Conservation (phyloP, 2,329 filamentous ascomycete genomes). For the Chaetomium strumarium region DNA sequence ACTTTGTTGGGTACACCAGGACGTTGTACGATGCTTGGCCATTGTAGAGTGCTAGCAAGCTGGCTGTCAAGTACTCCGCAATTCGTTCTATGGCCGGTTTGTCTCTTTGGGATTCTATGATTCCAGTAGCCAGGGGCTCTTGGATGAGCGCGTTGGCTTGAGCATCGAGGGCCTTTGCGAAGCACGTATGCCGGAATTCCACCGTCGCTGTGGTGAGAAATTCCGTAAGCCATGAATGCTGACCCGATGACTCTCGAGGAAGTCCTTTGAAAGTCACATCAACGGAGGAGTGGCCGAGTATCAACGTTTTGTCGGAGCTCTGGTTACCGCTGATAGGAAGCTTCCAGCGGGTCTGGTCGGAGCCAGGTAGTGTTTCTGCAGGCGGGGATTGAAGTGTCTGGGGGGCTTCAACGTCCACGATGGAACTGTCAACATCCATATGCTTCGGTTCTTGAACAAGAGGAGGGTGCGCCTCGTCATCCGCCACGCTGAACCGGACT, state of each 20-base stretch:
- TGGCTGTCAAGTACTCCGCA: constrained; percentile 32
- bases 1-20: constrained; percentile 35
- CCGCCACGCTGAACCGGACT: constrained; percentile 32
- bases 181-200: constrained; percentile 27
- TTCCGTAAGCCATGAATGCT: constrained; percentile 20
- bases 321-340: constrained; percentile 5
- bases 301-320: constrained; percentile 22
- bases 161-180: constrained; percentile 22
- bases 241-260: constrained; percentile 15
- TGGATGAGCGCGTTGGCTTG: constrained; percentile 17
- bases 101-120: constrained; percentile 15
- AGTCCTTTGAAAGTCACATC: constrained; percentile 26
- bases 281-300: constrained; percentile 19
- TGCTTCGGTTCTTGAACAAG: constrained; percentile 22
- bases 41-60: constrained; percentile 34
- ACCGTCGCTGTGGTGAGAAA: constrained; percentile 26
- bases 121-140: constrained; percentile 25
- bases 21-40: constrained; percentile 31
- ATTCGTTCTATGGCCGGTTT: constrained; percentile 25
- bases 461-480: constrained; percentile 18
- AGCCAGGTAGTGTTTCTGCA: neutral
- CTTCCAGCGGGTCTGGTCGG: neutral
- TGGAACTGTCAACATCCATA: constrained; percentile 20
- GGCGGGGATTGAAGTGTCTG: neutral
- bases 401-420: neutral